phyloP scores from a whole-genome alignment of 208 protist genomes.

The Trypanosoma lewisi region DNA sequence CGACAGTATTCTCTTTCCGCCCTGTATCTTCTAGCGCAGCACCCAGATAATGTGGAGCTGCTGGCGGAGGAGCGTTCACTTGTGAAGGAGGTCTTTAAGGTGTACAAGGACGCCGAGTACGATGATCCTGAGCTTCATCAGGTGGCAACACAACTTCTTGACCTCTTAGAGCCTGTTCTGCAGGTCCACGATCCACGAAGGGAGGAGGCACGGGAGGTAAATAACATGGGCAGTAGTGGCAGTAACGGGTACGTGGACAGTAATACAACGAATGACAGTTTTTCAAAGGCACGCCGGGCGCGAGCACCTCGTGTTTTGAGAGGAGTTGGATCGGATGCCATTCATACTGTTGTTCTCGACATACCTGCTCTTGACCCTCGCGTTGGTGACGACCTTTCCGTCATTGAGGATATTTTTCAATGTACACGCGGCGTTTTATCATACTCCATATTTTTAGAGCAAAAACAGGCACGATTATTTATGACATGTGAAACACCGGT shows the following conservation, averaged over 20 bases:
- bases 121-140: conserved; percentile 80
- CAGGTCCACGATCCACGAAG: conserved; percentile 47
- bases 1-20: conserved; percentile 65
- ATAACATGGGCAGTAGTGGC: conserved; percentile 2
- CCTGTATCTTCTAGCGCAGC: conserved; percentile 73
- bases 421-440: conserved; percentile 76
- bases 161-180: conserved; percentile 49
- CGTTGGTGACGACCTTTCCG: conserved; percentile 58
- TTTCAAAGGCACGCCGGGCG: neutral
- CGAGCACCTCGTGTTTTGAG: conserved; percentile 15
- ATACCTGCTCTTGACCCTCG: conserved; percentile 64
- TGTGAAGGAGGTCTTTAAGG: conserved; percentile 48
- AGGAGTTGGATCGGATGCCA: conserved; percentile 36
- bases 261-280: conserved; percentile 9
- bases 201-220: neutral
- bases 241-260: conserved; percentile 8
- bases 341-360: conserved; percentile 69
- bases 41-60: conserved; percentile 84
- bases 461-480: conserved; percentile 62
- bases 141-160: conserved; percentile 40
- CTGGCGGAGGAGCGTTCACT: conserved; percentile 49
- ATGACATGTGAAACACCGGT: conserved; percentile 38
- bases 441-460: conserved; percentile 70
- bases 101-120: conserved; percentile 73
- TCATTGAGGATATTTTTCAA: conserved; percentile 81